Conservation (phyloP, 2,329 filamentous ascomycete species). For the Aureobasidium sp. region DNA sequence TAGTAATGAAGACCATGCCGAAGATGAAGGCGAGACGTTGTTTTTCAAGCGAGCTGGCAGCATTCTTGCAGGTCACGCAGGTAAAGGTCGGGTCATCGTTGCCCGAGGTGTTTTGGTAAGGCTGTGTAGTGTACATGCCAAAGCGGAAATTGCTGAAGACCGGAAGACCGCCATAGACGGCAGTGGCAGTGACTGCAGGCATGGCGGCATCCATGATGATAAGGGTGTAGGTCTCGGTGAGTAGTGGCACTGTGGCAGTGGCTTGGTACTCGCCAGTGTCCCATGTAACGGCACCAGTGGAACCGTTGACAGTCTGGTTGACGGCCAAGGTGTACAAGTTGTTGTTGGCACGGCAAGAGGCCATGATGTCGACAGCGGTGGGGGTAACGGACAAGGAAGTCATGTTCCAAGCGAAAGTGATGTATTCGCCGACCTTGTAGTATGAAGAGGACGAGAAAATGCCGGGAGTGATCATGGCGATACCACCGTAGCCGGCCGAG, state of each 20-base stretch:
- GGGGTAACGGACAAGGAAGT: constrained; percentile 53
- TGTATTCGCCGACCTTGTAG: constrained; percentile 51
- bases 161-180: constrained; percentile 47
- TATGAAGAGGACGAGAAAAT: constrained; percentile 41
- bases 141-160: constrained; percentile 46
- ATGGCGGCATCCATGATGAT: constrained; percentile 50
- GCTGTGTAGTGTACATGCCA: constrained; percentile 52
- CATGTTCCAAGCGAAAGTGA: constrained; percentile 62
- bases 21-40: constrained; percentile 48
- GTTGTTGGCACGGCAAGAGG: constrained; percentile 50
- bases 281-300: constrained; percentile 49
- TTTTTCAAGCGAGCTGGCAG: constrained; percentile 43
- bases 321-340: constrained; percentile 52
- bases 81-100: not conserved
- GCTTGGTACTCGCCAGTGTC: constrained; percentile 48
- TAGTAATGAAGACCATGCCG: constrained; percentile 46
- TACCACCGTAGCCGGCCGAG: constrained; percentile 47
- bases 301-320: constrained; percentile 41
- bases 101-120: constrained; percentile 39
- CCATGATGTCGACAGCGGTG: constrained; percentile 51
- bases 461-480: constrained; percentile 53
- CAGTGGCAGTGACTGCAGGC: constrained; percentile 41
- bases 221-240: constrained; percentile 54
- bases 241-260: constrained; percentile 41
- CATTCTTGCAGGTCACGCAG: constrained; percentile 50